Evolutionary conservation across 2,329 filamentous ascomycete species (phyloP).

Genomic region (Fusarium chuoi): DNA sequence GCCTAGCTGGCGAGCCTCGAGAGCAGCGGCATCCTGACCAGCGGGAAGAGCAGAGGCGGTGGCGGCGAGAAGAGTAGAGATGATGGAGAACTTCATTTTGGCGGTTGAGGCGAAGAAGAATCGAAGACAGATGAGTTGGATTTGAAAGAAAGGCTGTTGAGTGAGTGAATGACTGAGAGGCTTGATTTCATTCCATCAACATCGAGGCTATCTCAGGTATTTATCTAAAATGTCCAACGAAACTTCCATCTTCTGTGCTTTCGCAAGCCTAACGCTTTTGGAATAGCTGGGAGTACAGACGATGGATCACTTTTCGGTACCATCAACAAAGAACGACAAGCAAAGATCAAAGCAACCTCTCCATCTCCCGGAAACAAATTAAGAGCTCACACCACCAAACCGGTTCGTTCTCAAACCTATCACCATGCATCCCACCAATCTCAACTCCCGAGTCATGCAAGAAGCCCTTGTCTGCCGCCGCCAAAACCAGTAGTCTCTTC

Average conservation of each 20-base stretch:
- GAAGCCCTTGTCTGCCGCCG: background rate
- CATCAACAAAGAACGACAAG: background rate
- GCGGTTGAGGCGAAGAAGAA: background rate
- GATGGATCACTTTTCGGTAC: background rate
- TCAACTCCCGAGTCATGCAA: background rate
- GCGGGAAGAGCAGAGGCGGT: constrained; percentile 29
- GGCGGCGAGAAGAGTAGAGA: constrained; percentile 30
- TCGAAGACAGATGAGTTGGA: background rate
- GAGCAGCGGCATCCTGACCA: background rate
- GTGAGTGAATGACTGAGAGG: constrained; percentile 9
- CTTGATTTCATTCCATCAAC: background rate
- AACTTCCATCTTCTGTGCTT: background rate
- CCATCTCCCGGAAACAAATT: background rate
- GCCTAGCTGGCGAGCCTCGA: constrained; percentile 35
- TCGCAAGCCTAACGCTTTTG: constrained; percentile 18
- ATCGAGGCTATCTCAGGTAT: background rate
- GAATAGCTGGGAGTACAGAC: background rate
- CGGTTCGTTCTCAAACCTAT: background rate
- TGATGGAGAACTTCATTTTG: constrained; percentile 34
- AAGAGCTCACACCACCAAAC: background rate
- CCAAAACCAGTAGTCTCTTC: background rate
- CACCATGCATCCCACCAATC: background rate
- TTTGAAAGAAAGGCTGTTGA: constrained; percentile 10
- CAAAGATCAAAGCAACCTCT: background rate
- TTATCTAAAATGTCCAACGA: background rate